Percentiles rank a stretch among this genome's conserved stretches.
These are phyloP conservation scores for Microsporum canis DNA, from an alignment of 2,329 filamentous ascomycete species.

Conservation along the genomic window DNA sequence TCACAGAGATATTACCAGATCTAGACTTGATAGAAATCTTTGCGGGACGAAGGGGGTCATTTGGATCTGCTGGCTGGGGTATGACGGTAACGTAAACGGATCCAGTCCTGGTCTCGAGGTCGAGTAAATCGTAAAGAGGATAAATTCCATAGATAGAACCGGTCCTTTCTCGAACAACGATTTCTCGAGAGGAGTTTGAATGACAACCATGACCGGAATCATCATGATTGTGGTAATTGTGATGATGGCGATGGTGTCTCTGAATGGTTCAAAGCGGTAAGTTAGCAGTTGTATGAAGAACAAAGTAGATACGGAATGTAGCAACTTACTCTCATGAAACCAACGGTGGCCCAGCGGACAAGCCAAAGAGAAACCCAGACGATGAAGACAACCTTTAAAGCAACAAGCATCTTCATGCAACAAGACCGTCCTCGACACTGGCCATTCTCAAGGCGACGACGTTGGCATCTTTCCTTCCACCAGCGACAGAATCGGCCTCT, in stretches of 20 bases:
- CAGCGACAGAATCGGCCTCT: not conserved
- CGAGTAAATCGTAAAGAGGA: constrained; percentile 24
- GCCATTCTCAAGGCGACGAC: not conserved
- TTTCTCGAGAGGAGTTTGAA: constrained; percentile 12
- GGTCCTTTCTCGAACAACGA: constrained; percentile 14
- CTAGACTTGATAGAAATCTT: constrained; percentile 18
- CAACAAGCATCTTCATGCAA: not conserved
- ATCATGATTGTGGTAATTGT: not conserved
- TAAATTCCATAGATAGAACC: constrained; percentile 21
- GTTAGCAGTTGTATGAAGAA: not conserved
- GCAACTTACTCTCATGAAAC: not conserved
- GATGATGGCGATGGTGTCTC: constrained; percentile 4
- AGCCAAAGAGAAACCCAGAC: not conserved
- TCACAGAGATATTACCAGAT: constrained; percentile 21
- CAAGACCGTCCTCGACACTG: not conserved
- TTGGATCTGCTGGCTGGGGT: constrained; percentile 23
- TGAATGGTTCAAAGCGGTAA: not conserved
- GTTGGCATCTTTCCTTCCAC: not conserved
- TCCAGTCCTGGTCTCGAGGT: constrained; percentile 23
- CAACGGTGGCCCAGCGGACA: not conserved
- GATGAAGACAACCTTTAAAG: not conserved
- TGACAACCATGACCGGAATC: not conserved
- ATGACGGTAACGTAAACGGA: constrained; percentile 22
- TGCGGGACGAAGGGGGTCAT: constrained; percentile 20
- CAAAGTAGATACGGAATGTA: not conserved